Conservation (phyloP, 1,139 yeast species). For the Blastobotrys petasosporus region DNA sequence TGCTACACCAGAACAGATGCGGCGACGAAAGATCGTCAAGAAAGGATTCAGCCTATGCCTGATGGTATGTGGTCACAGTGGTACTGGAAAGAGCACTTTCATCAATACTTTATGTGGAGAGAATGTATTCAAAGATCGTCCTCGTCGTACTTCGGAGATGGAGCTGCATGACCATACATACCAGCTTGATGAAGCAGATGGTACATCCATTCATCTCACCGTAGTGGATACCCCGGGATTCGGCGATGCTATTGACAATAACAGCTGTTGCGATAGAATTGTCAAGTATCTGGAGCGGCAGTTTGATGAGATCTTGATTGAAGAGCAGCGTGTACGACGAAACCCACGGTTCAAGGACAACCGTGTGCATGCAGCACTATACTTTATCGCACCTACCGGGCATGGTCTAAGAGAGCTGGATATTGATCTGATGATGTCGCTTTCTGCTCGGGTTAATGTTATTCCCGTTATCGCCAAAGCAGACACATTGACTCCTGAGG, state of each 20-base stretch:
- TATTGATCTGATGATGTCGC: conserved; percentile 66
- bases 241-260: conserved; percentile 65
- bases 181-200: conserved; percentile 42
- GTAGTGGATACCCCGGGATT: conserved; percentile 74
- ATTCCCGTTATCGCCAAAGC: conserved; percentile 85
- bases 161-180: conserved; percentile 7
- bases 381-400: conserved; percentile 68
- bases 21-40: conserved; percentile 70
- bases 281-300: conserved; percentile 77
- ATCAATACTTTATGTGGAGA: conserved; percentile 86
- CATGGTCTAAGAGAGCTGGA: conserved; percentile 72
- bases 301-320: conserved; percentile 85
- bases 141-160: conserved; percentile 20
- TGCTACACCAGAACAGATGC: conserved; percentile 32
- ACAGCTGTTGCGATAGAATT: conserved; percentile 65
- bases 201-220: conserved; percentile 53
- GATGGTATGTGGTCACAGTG: conserved; percentile 71
- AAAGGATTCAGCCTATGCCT: conserved; percentile 79
- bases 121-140: conserved; percentile 20
- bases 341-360: conserved; percentile 70
- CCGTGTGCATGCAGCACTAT: conserved; percentile 65
- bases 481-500: conserved; percentile 76
- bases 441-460: conserved; percentile 77
- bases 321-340: conserved; percentile 85
- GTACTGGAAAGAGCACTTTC: conserved; percentile 80